phyloP scores from a whole-genome alignment of 2,329 filamentous ascomycete genomes.

The Dichotomopilus funicola region DNA sequence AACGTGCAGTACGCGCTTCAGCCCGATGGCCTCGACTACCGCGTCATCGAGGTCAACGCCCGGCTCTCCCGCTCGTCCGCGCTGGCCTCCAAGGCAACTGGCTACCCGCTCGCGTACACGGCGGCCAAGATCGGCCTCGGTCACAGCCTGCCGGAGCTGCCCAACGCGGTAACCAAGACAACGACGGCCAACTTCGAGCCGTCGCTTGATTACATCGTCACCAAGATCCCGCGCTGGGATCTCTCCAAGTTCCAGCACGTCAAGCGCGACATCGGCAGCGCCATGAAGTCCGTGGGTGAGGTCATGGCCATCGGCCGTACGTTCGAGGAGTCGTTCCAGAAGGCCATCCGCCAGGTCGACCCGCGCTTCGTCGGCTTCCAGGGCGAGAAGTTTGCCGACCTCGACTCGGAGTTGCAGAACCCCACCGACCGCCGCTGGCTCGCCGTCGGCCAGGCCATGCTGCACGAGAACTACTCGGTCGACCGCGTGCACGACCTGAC shows the following conservation, averaged over 20 bases:
- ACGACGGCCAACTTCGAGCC: slow-evolving; percentile 99
- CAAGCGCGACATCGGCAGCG: slow-evolving; percentile 91
- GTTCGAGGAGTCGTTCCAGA: slow-evolving; percentile 98
- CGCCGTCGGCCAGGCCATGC: slow-evolving; percentile 94
- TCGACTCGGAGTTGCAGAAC: slow-evolving; percentile 84
- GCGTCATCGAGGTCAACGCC: slow-evolving; percentile 98
- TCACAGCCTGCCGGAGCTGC: slow-evolving; percentile 88
- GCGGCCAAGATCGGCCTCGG: slow-evolving; percentile 97
- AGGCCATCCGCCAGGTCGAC: slow-evolving; percentile 95
- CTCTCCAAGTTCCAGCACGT: slow-evolving; percentile 98
- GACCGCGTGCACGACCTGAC: slow-evolving; percentile 87
- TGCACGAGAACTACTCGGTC: slow-evolving; percentile 91
- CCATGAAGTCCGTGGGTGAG: slow-evolving; percentile 98
- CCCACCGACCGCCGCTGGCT: slow-evolving; percentile 96
- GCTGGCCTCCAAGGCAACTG: slow-evolving; percentile 94
- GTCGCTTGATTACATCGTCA: slow-evolving; percentile 94
- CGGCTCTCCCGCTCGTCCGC: slow-evolving; percentile 96
- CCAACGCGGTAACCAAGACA: slow-evolving; percentile 96
- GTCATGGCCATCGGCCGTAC: slow-evolving; percentile 99
- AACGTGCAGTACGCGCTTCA: slow-evolving; percentile 98
- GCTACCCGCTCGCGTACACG: slow-evolving; percentile 94
- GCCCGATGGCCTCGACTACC: slow-evolving; percentile 93
- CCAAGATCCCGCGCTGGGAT: slow-evolving; percentile 98
- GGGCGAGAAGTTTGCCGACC: slow-evolving; percentile 86
- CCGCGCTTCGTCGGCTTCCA: slow-evolving; percentile 89